Evolutionary conservation across 73 alveolate genomes (phyloP).

Genomic region (Effrenium voratum): DNA sequence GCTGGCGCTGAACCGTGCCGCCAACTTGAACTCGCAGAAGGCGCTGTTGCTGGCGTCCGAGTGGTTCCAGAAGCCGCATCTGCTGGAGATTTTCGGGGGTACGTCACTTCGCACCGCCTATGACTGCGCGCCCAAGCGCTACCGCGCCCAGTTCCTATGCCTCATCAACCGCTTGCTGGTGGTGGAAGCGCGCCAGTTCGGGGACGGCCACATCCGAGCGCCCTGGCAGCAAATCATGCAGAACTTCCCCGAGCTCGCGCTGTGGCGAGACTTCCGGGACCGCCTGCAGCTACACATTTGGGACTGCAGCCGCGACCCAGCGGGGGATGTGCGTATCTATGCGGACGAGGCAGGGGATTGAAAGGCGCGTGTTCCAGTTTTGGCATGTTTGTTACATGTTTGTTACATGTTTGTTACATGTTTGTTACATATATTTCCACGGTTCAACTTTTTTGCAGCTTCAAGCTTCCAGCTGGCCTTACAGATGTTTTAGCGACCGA

Average conservation of each 20-base stretch:
- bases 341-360: slow-evolving; percentile 75
- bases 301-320: slow-evolving; percentile 82
- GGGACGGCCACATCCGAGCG: slow-evolving; percentile 40
- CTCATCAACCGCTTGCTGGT: slow-evolving; percentile 55
- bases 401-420: too few species aligned
- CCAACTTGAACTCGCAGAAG: slow-evolving; percentile 38
- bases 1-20: slow-evolving; percentile 69
- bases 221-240: slow-evolving; percentile 66
- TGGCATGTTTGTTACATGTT: not conserved
- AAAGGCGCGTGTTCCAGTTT: not conserved
- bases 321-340: not conserved
- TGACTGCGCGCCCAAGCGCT: slow-evolving; percentile 89
- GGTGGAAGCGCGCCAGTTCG: slow-evolving; percentile 61
- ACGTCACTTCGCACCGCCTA: slow-evolving; percentile 68
- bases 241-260: slow-evolving; percentile 79
- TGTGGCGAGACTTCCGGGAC: slow-evolving; percentile 81
- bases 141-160: slow-evolving; percentile 79
- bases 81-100: slow-evolving; percentile 52
- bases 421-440: too few species aligned
- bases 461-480: too few species aligned
- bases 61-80: slow-evolving; percentile 43
- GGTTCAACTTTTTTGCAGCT: too few species aligned
- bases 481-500: too few species aligned
- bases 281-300: slow-evolving; percentile 46
- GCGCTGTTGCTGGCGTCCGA: slow-evolving; percentile 60